Evolutionary conservation across 805 yeast genomes (phyloP), one percentile per base, ranked within the genome.

Genomic region (Metschnikowia cubensis): DNA sequence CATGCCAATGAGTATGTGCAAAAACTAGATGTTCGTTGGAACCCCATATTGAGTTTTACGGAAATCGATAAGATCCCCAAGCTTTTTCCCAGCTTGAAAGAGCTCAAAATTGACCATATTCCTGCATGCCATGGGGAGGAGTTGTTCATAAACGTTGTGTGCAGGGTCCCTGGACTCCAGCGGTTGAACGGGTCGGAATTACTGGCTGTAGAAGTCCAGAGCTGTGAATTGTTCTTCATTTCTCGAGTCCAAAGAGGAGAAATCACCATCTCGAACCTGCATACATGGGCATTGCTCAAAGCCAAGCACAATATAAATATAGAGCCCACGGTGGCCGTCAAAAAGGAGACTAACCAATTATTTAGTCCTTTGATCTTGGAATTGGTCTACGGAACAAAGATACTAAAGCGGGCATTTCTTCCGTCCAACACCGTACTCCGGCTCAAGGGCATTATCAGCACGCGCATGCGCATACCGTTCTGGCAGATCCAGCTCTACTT

Each of bases 141-240:
- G 31, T 62, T 63, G 63, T 53, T 68, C n/a, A 34, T 66, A 3
- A 54, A 69, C 39, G 55, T 79, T 2, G 72, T 85, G 17, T 83
- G 83, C 1, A 65, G 87, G 22, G 64, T 71, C 5, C 52, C 48
- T 2, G 46, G 46, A 33, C 46, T 43, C 22, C 29, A 33, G 15
- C 34, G 46, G 21, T 65, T 89, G 13, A 83, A 90, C 59, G 96
- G 96, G 0, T 74, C 82, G 0, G 45, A 35, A 0, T 66, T 88
- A 7, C 60, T 69, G 2, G 49, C 41, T 0, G 73, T 66, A 1
- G 86, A 83, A 44, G 71, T 89, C 15, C 55, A 51, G 5, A 86
- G 84, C 55, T 85, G 87, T 0, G 96, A 89, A 62, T 61, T 87
- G 4, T 88, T 78, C 60, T 82, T 86, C 52, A 68, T 86, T 29